Percentiles rank a stretch among this genome's conserved stretches.
Evolutionary conservation across 768 basidiomycete genomes (phyloP).

Genomic region (Crucibulum laeve): DNA sequence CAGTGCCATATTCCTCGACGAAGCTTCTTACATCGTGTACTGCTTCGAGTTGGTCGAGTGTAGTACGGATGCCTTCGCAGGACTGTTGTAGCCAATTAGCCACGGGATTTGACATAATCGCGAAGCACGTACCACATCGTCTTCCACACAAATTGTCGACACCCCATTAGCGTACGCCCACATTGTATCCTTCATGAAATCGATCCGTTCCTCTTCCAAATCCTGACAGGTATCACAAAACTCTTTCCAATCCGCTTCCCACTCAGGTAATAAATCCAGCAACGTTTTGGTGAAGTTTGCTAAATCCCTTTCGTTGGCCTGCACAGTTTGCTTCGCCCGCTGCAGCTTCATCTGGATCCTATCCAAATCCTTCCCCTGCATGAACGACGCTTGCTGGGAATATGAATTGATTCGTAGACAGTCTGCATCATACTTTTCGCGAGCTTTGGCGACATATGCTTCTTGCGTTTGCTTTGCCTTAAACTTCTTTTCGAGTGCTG

Average conservation of each 20-base stretch:
- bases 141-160: slow-evolving; percentile 90
- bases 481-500: slow-evolving; percentile 80
- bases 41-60: slow-evolving; percentile 83
- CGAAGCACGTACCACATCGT: slow-evolving; percentile 69
- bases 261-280: slow-evolving; percentile 67
- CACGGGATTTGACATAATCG: slow-evolving; percentile 4
- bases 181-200: slow-evolving; percentile 89
- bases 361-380: slow-evolving; percentile 87
- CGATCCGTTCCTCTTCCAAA: slow-evolving; percentile 90
- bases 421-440: slow-evolving; percentile 87
- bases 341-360: slow-evolving; percentile 81
- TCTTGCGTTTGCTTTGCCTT: slow-evolving; percentile 85
- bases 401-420: slow-evolving; percentile 87
- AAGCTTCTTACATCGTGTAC: slow-evolving; percentile 83
- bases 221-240: slow-evolving; percentile 98
- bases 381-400: slow-evolving; percentile 77
- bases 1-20: slow-evolving; percentile 84
- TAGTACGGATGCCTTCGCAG: slow-evolving; percentile 82
- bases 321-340: slow-evolving; percentile 80
- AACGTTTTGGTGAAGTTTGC: slow-evolving; percentile 73
- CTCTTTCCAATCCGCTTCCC: slow-evolving; percentile 91
- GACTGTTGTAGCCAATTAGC: slow-evolving; percentile 48
- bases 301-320: slow-evolving; percentile 89
- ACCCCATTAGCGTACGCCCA: slow-evolving; percentile 96
- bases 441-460: slow-evolving; percentile 77